Percentiles rank a stretch among this genome's conserved stretches.
These are phyloP conservation scores for Sungouiella thailandica DNA, from an alignment of 805 yeast genomes.

Conservation along the genomic window DNA sequence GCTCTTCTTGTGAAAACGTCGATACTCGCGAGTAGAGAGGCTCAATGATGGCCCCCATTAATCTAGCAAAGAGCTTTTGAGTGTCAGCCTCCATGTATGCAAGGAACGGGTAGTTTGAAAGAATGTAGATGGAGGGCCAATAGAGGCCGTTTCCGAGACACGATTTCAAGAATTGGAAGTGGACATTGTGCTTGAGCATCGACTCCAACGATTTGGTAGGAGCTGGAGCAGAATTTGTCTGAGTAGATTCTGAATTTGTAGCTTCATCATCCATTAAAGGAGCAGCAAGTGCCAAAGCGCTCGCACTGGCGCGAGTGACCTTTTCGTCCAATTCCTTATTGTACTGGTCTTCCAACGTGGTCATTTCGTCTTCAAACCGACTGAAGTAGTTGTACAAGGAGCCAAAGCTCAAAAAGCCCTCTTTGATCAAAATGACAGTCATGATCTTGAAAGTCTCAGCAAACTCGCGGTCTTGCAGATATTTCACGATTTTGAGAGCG, in stretches of 20 bases:
- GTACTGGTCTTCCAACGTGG: slow-evolving; percentile 38
- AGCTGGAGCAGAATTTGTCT: slow-evolving; percentile 14
- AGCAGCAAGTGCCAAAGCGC: slow-evolving; percentile 84
- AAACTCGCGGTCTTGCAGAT: slow-evolving; percentile 25
- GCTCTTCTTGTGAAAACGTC: slow-evolving; percentile 16
- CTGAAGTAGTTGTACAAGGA: slow-evolving; percentile 51
- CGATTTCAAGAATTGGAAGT: slow-evolving; percentile 42
- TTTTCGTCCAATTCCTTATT: slow-evolving; percentile 47
- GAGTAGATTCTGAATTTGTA: slow-evolving; percentile 15
- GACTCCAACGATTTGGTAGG: slow-evolving; percentile 3
- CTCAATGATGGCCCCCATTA: slow-evolving; percentile 44
- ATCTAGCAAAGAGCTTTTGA: slow-evolving; percentile 41
- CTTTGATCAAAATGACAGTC: slow-evolving; percentile 56
- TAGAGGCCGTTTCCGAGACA: slow-evolving; percentile 57
- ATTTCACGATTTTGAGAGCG: slow-evolving; percentile 38
- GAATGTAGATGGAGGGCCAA: slow-evolving; percentile 54
- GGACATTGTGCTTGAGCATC: slow-evolving; percentile 18
- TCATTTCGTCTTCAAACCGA: slow-evolving; percentile 49
- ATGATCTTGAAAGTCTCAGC: slow-evolving; percentile 43
- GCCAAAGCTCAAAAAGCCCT: slow-evolving; percentile 61
- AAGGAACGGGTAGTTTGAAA: slow-evolving; percentile 59
- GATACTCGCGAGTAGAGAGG: slow-evolving; percentile 39
- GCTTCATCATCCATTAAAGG: slow-evolving; percentile 70
- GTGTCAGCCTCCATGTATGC: slow-evolving; percentile 49
- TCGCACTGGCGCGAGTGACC: slow-evolving; percentile 58